A percentile compares a stretch with the other conserved stretches of the same genome.
These are phyloP conservation scores for Cladobotryum protrusum DNA, from an alignment of 2,329 filamentous ascomycete genomes.

Conservation along the genomic window DNA sequence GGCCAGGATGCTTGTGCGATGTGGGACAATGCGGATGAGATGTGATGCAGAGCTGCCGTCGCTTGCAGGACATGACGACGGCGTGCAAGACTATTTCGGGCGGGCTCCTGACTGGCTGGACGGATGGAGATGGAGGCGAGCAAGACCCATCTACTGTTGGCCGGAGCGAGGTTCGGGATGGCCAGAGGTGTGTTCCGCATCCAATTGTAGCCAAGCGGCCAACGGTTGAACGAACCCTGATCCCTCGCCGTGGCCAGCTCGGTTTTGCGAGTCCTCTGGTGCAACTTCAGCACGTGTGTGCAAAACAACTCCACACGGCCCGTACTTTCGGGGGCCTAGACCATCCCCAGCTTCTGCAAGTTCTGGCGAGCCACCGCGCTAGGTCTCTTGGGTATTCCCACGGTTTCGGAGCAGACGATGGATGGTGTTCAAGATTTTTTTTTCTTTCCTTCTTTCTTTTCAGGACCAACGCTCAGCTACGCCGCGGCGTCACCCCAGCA, in stretches of 20 bases:
- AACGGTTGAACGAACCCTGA: not conserved
- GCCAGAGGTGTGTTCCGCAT: not conserved
- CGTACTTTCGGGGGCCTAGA: not conserved
- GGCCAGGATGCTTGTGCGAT: too few species aligned
- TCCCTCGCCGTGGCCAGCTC: not conserved
- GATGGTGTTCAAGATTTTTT: too few species aligned
- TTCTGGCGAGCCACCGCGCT: not conserved
- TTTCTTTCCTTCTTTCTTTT: too few species aligned
- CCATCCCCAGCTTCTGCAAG: not conserved
- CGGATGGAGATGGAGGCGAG: too few species aligned
- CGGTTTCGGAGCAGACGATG: not conserved
- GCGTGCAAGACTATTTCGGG: not conserved
- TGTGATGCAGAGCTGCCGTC: not conserved
- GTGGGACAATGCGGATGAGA: not conserved
- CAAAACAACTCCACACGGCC: not conserved
- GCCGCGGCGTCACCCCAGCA: not conserved
- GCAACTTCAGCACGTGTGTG: not conserved
- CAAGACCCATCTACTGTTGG: not conserved
- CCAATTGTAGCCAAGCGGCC: not conserved
- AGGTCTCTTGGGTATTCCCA: not conserved
- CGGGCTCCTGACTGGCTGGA: too few species aligned
- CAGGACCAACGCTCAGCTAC: not conserved
- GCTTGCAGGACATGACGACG: not conserved
- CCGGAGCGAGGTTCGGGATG: not conserved
- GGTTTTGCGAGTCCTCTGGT: not conserved